A percentile compares a stretch with the other conserved stretches of the same genome.
These are phyloP conservation scores for Claviceps sp. DNA, from an alignment of 2,329 filamentous ascomycete species.

Conservation along the genomic window DNA sequence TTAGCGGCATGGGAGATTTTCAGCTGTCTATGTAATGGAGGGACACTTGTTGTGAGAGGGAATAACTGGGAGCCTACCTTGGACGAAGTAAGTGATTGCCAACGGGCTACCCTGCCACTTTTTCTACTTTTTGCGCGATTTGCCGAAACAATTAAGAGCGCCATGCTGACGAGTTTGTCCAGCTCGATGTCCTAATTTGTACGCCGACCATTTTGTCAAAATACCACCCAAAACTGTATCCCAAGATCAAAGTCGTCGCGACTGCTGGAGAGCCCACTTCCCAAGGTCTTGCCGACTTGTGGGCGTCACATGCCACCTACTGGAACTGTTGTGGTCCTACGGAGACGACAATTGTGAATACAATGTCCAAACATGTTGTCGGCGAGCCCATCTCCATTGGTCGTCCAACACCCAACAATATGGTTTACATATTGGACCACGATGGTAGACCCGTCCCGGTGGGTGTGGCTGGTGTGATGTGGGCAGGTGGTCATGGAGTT, in stretches of 20 bases:
- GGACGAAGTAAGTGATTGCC: constrained; percentile 21
- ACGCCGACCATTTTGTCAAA: constrained; percentile 41
- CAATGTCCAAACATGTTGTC: constrained; percentile 34
- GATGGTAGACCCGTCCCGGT: constrained; percentile 27
- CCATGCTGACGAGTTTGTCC: neutral
- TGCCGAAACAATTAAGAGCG: too few species aligned
- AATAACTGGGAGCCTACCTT: constrained; percentile 34
- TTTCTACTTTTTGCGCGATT: neutral
- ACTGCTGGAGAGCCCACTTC: constrained; percentile 42
- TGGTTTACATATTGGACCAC: constrained; percentile 39
- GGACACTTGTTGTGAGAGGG: constrained; percentile 38
- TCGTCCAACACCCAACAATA: constrained; percentile 41
- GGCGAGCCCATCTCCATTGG: constrained; percentile 39
- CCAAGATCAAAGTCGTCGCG: constrained; percentile 37
- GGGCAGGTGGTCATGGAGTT: constrained; percentile 42
- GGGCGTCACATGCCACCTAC: constrained; percentile 34
- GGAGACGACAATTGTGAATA: constrained; percentile 47
- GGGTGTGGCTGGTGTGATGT: constrained; percentile 38
- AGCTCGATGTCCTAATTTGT: constrained; percentile 38
- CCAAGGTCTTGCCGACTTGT: constrained; percentile 38
- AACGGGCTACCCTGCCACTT: neutral
- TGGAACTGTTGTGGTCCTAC: constrained; percentile 48
- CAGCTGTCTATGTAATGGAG: constrained; percentile 41
- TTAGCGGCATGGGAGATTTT: constrained; percentile 49
- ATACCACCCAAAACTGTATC: constrained; percentile 31